Evolutionary conservation across 2,329 filamentous ascomycete species (phyloP).

Genomic region (Penicillium sp.): DNA sequence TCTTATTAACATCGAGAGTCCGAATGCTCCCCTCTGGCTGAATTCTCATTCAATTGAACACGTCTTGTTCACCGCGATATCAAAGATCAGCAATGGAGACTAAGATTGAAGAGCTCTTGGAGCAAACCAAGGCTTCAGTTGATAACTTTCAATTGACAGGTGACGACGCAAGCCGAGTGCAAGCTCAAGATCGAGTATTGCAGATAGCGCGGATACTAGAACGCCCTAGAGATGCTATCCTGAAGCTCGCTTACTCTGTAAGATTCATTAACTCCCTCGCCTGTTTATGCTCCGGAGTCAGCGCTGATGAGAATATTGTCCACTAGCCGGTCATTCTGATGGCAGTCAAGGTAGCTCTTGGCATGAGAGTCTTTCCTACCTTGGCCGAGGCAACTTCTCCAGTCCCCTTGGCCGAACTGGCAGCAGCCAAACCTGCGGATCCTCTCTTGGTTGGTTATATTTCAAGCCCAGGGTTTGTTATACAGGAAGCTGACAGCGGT

Average conservation of each 20-base stretch:
- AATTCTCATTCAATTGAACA: too few relatives aligned
- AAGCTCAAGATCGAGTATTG: conserved; percentile 17
- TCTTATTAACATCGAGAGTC: too few relatives aligned
- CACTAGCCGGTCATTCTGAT: conserved; percentile 19
- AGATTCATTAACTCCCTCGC: not conserved
- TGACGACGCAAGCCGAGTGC: conserved; percentile 10
- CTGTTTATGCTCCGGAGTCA: not conserved
- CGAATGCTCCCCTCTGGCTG: too few relatives aligned
- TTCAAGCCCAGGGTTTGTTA: too few relatives aligned
- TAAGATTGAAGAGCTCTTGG: conserved; percentile 10
- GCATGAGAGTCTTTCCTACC: conserved; percentile 19
- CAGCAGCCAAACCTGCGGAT: conserved; percentile 21
- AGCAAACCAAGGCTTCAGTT: conserved; percentile 7
- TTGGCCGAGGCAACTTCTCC: conserved; percentile 14
- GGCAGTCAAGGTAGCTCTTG: conserved; percentile 21
- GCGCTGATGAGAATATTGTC: not conserved
- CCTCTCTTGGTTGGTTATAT: conserved; percentile 23
- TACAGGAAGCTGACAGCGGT: not conserved
- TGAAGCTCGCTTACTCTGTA: conserved; percentile 20
- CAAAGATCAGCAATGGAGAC: too few relatives aligned
- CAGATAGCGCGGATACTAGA: conserved; percentile 19
- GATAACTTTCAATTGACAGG: conserved; percentile 10
- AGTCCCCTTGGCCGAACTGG: conserved; percentile 16
- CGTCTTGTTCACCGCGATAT: too few relatives aligned
- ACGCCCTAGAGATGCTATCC: conserved; percentile 19